phyloP scores from a whole-genome alignment of 2,329 filamentous ascomycete genomes.

The Phyllosticta paracitricarpa region DNA sequence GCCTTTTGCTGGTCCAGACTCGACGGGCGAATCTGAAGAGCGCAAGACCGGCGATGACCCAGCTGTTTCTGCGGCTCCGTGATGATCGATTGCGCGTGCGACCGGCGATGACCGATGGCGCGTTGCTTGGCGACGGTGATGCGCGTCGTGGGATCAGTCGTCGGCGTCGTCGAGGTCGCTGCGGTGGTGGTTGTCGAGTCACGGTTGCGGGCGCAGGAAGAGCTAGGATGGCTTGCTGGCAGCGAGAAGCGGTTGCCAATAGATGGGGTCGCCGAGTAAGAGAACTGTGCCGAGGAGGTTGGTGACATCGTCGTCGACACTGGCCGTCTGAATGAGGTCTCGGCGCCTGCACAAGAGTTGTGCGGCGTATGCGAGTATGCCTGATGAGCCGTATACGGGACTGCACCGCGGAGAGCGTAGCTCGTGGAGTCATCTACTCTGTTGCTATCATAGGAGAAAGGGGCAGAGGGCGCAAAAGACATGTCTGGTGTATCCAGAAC shows the following conservation, averaged over 20 bases:
- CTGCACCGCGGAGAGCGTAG: neutral
- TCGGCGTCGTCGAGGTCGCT: neutral
- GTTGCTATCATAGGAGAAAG: neutral
- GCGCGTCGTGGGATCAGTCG: neutral
- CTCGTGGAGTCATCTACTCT: neutral
- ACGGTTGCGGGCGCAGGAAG: neutral
- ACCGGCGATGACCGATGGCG: neutral
- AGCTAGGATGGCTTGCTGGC: neutral
- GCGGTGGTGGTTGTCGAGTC: neutral
- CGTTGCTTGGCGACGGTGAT: neutral
- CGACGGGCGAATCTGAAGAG: neutral
- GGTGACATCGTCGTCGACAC: neutral
- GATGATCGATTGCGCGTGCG: neutral
- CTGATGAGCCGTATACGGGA: neutral
- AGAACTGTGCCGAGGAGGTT: no score
- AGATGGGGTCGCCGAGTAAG: no score
- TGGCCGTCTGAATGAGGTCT: neutral
- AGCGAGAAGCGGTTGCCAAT: no score
- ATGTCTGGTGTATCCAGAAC: neutral
- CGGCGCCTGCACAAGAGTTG: neutral
- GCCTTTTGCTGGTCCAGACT: neutral
- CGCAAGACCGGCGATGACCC: neutral
- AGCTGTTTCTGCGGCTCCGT: neutral
- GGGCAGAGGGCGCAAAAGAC: neutral
- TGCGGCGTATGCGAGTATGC: neutral